Conservation (phyloP, 192 early-diverging fungal genomes). For the Linnemannia schmuckeri region DNA sequence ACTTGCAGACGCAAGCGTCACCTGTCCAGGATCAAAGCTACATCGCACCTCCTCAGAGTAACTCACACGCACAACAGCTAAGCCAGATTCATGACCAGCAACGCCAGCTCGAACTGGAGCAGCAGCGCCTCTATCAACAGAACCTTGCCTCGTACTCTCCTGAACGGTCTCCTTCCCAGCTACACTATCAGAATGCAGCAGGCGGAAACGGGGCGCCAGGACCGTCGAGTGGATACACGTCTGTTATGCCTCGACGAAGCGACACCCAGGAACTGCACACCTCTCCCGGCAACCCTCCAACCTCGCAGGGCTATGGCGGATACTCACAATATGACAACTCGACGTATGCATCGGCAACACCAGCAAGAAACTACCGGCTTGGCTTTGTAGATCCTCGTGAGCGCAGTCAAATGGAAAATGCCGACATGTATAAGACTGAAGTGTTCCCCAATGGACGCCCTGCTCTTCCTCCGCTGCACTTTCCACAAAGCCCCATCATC, state of each 20-base stretch:
- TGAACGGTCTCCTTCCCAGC: conserved; percentile 21
- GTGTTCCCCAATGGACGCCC: not conserved
- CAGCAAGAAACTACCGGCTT: conserved; percentile 35
- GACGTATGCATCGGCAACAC: conserved; percentile 22
- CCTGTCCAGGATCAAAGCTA: conserved; percentile 7
- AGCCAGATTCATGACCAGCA: conserved; percentile 45
- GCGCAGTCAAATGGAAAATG: conserved; percentile 31
- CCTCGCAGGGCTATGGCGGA: conserved; percentile 17
- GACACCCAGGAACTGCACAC: conserved; percentile 36
- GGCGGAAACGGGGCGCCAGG: not conserved
- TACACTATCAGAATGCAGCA: conserved; percentile 30
- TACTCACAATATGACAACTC: conserved; percentile 23
- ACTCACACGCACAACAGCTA: conserved; percentile 11
- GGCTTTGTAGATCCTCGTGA: conserved; percentile 47
- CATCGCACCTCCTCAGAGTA: not conserved
- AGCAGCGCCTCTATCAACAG: conserved; percentile 49
- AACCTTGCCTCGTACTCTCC: conserved; percentile 42
- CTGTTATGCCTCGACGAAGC: conserved; percentile 13
- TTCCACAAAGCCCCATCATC: conserved; percentile 49
- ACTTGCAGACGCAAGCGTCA: not conserved
- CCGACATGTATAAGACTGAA: conserved; percentile 40
- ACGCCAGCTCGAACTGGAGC: conserved; percentile 41
- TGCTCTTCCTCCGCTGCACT: conserved; percentile 29
- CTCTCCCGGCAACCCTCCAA: not conserved
- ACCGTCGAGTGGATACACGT: not conserved